phyloP scores from a whole-genome alignment of 1,284 basidiomycete genomes.

The Puccinia brachypodii region DNA sequence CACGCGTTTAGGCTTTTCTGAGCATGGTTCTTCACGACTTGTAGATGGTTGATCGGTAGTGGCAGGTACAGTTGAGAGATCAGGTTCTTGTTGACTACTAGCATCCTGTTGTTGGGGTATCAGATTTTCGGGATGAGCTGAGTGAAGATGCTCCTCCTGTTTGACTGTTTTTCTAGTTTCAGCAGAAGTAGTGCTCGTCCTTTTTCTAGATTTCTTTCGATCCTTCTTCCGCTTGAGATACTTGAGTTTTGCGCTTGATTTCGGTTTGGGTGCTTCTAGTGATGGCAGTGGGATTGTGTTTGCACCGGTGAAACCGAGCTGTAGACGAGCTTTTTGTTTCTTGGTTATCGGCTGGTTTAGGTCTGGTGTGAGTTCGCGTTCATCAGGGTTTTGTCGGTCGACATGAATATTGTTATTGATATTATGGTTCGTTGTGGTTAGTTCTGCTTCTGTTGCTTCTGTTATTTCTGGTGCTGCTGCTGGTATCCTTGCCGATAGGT shows the following conservation, averaged over 20 bases:
- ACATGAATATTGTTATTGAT: neutral
- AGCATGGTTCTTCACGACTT: neutral
- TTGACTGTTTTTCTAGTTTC: constrained; percentile 55
- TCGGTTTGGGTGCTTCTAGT: constrained; percentile 50
- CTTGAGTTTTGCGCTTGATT: constrained; percentile 66
- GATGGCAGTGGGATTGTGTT: constrained; percentile 39
- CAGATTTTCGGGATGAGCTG: neutral
- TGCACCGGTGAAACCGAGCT: constrained; percentile 37
- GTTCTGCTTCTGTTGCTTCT: neutral
- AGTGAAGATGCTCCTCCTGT: constrained; percentile 23
- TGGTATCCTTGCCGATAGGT: neutral
- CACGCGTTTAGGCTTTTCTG: neutral
- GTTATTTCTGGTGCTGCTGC: neutral
- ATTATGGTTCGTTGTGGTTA: neutral
- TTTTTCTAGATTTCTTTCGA: constrained; percentile 63
- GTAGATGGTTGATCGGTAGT: neutral
- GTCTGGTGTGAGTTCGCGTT: neutral
- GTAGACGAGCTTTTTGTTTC: constrained; percentile 39
- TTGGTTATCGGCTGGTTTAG: constrained; percentile 8
- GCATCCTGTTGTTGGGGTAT: neutral
- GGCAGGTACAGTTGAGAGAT: neutral
- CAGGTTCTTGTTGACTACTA: neutral
- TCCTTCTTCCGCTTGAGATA: constrained; percentile 70
- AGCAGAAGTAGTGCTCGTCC: constrained; percentile 57
- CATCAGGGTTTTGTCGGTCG: neutral